Conservation (phyloP, 139 green algal species). For the Picochlorum sp. region DNA sequence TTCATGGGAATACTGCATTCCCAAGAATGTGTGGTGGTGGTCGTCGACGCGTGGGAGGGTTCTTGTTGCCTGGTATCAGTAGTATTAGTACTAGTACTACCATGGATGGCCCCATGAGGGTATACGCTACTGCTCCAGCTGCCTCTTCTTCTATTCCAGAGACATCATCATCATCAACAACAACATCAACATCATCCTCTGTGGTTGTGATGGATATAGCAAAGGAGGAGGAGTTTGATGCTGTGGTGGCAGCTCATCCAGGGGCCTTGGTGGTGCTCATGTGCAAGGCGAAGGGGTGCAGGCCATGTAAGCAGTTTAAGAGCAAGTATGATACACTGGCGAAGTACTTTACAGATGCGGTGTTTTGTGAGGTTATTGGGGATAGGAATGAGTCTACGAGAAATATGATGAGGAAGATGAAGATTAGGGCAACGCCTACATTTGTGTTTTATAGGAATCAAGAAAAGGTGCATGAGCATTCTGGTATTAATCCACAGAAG, state of each 20-base stretch:
- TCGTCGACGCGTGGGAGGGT: too few relatives aligned
- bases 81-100: too few relatives aligned
- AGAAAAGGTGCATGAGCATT: constrained; percentile 25
- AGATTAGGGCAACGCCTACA: constrained; percentile 50
- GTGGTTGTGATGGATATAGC: constrained; percentile 21
- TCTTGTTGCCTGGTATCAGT: too few relatives aligned
- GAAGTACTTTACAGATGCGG: constrained; percentile 24
- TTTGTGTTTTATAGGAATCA: constrained; percentile 53
- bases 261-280: constrained; percentile 56
- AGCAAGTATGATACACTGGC: constrained; percentile 38
- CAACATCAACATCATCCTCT: too few relatives aligned
- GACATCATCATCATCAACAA: too few relatives aligned
- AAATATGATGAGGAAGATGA: constrained; percentile 43
- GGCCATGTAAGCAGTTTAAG: constrained; percentile 58
- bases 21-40: too few relatives aligned
- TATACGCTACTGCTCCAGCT: too few relatives aligned
- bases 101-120: too few relatives aligned
- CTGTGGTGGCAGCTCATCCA: constrained; percentile 23
- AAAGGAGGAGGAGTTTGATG: constrained; percentile 39
- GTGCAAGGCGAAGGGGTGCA: constrained; percentile 58
- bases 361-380: constrained; percentile 53
- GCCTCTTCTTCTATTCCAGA: too few relatives aligned
- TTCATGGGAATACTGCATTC: too few relatives aligned
- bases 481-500: constrained; percentile 52
- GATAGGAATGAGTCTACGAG: constrained; percentile 47